Evolutionary conservation across 305 asterid genomes (phyloP), one percentile per base, ranked within the genome.

Genomic region (Andrographis paniculata): DNA sequence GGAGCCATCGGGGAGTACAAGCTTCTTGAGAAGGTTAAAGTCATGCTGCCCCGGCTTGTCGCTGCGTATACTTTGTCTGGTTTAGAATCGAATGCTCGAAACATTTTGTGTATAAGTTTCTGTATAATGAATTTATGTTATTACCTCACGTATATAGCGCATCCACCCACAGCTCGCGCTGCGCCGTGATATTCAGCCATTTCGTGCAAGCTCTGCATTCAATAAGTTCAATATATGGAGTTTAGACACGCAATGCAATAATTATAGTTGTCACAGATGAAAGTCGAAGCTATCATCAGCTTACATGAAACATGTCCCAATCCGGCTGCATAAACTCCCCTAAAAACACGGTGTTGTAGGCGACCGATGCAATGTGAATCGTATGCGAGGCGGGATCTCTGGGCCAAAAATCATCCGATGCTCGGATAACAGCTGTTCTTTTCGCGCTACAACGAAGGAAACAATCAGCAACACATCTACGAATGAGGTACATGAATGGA

Each of bases 291-390:
- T 14, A 31, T 42, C 36, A 21, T 61, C 31, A 21, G 58, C 91
- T 79, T 70, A 88, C 97, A 47, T 88, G 97, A 59, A 88, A 85
- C 97, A 88, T 88, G 45, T 88, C 97, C 97, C 97, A 85, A 73
- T 88, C 95, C 5, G 97, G 95, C 75, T 85, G 95, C 97, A 88
- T 82, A 60, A 88, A 88, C 71, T 88, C 95, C 38, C 97, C 97
- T 0, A 84, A 67, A 57, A 88, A 88, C 44, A 88, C 18, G 47
- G 95, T 84, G 65, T 88, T 84, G 44, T 81, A 88, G 22, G 97
- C 95, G 48, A 88, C 97, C n/a, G 97, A 88, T 54, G 95, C 97
- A 60, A 88, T 73, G 67, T 88, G 95, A 40, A 88, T 88, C 14
- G 95, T 84, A 77, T 88, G 95, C 2, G 97, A 81, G 43, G 97